phyloP scores from a whole-genome alignment of 208 protist species.

The Leishmania turanica region DNA sequence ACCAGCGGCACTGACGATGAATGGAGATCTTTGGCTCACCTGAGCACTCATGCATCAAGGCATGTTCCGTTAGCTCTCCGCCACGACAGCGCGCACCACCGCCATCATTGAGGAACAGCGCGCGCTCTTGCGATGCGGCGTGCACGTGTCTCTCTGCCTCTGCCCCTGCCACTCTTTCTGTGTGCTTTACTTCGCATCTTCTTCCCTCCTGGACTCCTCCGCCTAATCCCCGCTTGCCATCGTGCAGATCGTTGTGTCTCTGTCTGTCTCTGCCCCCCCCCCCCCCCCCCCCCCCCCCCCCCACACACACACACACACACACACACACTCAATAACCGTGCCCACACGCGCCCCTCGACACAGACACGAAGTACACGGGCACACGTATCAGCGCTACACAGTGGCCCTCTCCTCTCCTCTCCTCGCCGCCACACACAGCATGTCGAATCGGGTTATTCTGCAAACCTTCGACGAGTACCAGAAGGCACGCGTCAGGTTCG shows the following conservation, averaged over 20 bases:
- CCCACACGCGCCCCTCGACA: neutral
- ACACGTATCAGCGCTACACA: neutral
- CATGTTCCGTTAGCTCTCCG: neutral
- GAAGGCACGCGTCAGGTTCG: constrained; percentile 95
- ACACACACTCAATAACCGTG: neutral
- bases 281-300: too few relatives aligned
- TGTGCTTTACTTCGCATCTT: neutral
- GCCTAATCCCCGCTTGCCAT: neutral
- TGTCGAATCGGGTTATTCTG: constrained; percentile 93
- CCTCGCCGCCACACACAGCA: constrained; percentile 10
- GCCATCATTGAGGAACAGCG: neutral
- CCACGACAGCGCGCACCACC: neutral
- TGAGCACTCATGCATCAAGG: neutral
- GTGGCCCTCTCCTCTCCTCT: neutral
- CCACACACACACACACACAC: too few relatives aligned
- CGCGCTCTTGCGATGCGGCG: neutral
- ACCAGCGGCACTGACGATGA: neutral
- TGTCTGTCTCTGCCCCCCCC: neutral
- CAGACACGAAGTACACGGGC: neutral
- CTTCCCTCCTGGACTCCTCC: neutral
- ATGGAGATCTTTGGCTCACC: neutral
- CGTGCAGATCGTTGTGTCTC: neutral
- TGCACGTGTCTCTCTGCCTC: neutral
- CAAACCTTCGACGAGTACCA: constrained; percentile 98
- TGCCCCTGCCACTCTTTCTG: neutral